Evolutionary conservation across 2,329 filamentous ascomycete genomes (phyloP).

Genomic region (Monosporascus sp.): DNA sequence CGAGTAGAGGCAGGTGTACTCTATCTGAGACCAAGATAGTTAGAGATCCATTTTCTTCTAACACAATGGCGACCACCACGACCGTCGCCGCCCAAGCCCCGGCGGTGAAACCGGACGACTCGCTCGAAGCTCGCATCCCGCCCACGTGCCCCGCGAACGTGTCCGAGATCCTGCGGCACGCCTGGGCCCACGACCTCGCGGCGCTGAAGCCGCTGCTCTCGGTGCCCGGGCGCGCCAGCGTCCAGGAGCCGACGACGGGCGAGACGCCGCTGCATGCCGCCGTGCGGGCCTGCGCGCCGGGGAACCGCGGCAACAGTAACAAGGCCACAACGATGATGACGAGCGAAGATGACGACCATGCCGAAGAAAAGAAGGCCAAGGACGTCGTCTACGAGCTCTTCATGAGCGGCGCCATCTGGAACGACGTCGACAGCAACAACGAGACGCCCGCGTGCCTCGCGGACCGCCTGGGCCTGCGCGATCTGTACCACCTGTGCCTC

Average conservation of each 20-base stretch:
- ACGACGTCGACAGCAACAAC: slow-evolving; percentile 78
- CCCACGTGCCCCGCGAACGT: slow-evolving; percentile 45
- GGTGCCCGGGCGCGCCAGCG: slow-evolving; percentile 59
- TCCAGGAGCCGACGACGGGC: slow-evolving; percentile 78
- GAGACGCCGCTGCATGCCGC: slow-evolving; percentile 87
- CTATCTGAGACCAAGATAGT: too few relatives aligned
- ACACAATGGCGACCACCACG: too few relatives aligned
- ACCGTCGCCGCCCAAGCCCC: background rate
- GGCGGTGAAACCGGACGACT: slow-evolving; percentile 34
- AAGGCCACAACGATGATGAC: background rate
- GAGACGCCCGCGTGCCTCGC: slow-evolving; percentile 93
- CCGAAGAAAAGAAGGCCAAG: slow-evolving; percentile 51
- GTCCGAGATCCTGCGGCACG: slow-evolving; percentile 46
- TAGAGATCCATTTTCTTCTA: background rate
- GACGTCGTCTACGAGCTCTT: slow-evolving; percentile 72
- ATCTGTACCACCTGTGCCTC: slow-evolving; percentile 77
- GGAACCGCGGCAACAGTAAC: slow-evolving; percentile 6
- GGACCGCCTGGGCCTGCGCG: slow-evolving; percentile 57
- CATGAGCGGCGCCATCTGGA: slow-evolving; percentile 92
- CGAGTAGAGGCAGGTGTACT: too few relatives aligned
- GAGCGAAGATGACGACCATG: slow-evolving; percentile 25
- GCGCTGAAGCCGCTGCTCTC: slow-evolving; percentile 66
- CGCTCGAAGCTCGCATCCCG: slow-evolving; percentile 48
- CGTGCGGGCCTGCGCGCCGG: slow-evolving; percentile 65
- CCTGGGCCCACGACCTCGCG: slow-evolving; percentile 57